Conservation (phyloP, 1,139 yeast species). For the Lodderomyces metapsilosis region DNA sequence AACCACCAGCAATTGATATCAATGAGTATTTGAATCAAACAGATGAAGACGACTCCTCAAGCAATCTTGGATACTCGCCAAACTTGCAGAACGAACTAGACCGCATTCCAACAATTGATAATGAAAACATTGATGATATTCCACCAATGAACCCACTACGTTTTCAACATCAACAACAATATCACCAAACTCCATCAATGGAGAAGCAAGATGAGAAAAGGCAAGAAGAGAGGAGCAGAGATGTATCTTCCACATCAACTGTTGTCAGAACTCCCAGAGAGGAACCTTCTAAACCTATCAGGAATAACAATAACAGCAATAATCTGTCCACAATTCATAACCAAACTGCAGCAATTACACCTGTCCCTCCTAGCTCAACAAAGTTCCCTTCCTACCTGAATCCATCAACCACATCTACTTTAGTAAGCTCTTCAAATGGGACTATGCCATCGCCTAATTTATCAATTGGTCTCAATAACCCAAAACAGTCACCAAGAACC, state of each 20-base stretch:
- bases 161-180: slow-evolving; percentile 4
- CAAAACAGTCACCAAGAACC: slow-evolving; percentile 11
- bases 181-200: slow-evolving; percentile 7
- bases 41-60: slow-evolving; percentile 12
- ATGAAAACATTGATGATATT: slow-evolving; percentile 22
- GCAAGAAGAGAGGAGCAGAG: slow-evolving; percentile 3
- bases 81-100: slow-evolving; percentile 25
- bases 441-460: slow-evolving; percentile 28
- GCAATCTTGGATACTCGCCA: slow-evolving; percentile 4
- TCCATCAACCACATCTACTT: slow-evolving; percentile 5
- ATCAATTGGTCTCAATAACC: slow-evolving; percentile 22
- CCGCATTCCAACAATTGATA: slow-evolving; percentile 35
- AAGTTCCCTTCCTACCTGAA: slow-evolving; percentile 4
- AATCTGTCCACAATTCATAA: slow-evolving; percentile 18
- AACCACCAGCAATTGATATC: slow-evolving; percentile 12
- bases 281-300: slow-evolving; percentile 22
- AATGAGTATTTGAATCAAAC: slow-evolving; percentile 15
- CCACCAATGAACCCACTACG: slow-evolving; percentile 2
- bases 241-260: slow-evolving; percentile 12
- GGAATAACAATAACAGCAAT: too few relatives aligned
- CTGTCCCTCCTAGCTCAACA: slow-evolving; percentile 22
- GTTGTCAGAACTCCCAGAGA: slow-evolving; percentile 20
- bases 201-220: slow-evolving; percentile 2
- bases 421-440: slow-evolving; percentile 2
- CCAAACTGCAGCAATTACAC: slow-evolving; percentile 38